Evolutionary conservation across 2,329 filamentous ascomycete genomes (phyloP).

Genomic region (Exophiala calicioides): DNA sequence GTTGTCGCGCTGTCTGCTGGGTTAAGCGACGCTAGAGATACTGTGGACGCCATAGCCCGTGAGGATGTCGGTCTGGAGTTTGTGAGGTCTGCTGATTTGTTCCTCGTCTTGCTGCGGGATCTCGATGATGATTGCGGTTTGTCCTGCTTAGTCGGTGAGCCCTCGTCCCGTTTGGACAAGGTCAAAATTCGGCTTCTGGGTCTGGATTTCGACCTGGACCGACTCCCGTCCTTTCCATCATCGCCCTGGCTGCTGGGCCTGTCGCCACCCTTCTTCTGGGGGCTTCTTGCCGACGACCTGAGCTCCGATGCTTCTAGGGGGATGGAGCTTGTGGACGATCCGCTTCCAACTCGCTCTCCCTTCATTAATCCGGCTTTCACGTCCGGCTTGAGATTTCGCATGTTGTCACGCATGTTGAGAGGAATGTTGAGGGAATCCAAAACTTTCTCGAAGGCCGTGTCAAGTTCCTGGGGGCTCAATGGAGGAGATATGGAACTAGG

Average conservation of each 20-base stretch:
- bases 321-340: slow-evolving; percentile 50
- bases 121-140: slow-evolving; percentile 56
- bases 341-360: slow-evolving; percentile 76
- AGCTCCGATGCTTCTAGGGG: slow-evolving; percentile 42
- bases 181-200: slow-evolving; percentile 77
- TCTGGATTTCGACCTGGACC: slow-evolving; percentile 46
- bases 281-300: slow-evolving; percentile 31
- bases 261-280: slow-evolving; percentile 45
- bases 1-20: slow-evolving; percentile 70
- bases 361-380: slow-evolving; percentile 96
- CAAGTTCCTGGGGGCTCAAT: slow-evolving; percentile 31
- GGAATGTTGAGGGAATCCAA: slow-evolving; percentile 90
- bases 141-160: slow-evolving; percentile 72
- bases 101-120: slow-evolving; percentile 48
- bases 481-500: slow-evolving; percentile 5
- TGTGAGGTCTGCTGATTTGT: slow-evolving; percentile 71
- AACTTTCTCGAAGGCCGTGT: slow-evolving; percentile 38
- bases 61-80: slow-evolving; percentile 58
- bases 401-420: slow-evolving; percentile 89
- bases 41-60: slow-evolving; percentile 55
- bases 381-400: slow-evolving; percentile 82
- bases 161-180: slow-evolving; percentile 65
- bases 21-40: slow-evolving; percentile 55
- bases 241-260: slow-evolving; percentile 43
- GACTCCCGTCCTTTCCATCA: slow-evolving; percentile 45